Base-by-base conservation (phyloP, 768 basidiomycete genomes). In the Lepiota venenata region DNA sequence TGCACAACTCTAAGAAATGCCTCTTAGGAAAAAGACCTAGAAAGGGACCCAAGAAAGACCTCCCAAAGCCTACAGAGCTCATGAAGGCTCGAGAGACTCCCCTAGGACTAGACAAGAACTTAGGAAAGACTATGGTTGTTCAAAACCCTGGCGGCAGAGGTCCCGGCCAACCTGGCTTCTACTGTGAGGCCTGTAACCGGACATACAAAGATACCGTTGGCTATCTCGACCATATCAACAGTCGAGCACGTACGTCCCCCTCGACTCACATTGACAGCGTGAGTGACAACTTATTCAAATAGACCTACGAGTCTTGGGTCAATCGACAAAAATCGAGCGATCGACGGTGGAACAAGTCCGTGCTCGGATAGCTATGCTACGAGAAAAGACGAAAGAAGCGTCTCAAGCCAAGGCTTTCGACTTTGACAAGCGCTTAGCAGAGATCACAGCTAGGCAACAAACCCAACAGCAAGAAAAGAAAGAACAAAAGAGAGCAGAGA, bases 171-270 rank as follows among this genome's bases (percentile, higher is more conserved):
- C 93, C 94, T 20, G 94, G 94, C 0, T 99, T 97, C 72, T 88
- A 82, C 70, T 99, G 97, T 64, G 94, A 96, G 64, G 72, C 88
- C 8, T 99, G 97, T 68, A 88, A 82, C 61, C 77, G 93, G 60
- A 96, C 88, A 14, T 91, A 93, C 72, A 97, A 96, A 69, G 97
- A 99, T 64, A 93, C 85, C 47, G 79, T 85, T n/a, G 91, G 85
- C 9, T 98, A 98, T 67, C 74, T 99, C 44, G 95, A 98, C 66
- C 97, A 99, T 65, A 83, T 99, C 52, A 99, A 99, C 71, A 87
- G 93, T 56, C 80, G 94, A 76, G 83, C 84, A 50, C 96, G 96
- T 98, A 68, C 63, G 93, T 82, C 22, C 20, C 21, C 48, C 8
- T 47, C 46, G 43, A 15, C 40, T 1, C 15, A 6, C 36, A 14